A percentile compares a stretch with the other conserved stretches of the same genome.
Evolutionary conservation across 352 stramenopile species (phyloP).

Genomic region (Globisporangium ultimum): DNA sequence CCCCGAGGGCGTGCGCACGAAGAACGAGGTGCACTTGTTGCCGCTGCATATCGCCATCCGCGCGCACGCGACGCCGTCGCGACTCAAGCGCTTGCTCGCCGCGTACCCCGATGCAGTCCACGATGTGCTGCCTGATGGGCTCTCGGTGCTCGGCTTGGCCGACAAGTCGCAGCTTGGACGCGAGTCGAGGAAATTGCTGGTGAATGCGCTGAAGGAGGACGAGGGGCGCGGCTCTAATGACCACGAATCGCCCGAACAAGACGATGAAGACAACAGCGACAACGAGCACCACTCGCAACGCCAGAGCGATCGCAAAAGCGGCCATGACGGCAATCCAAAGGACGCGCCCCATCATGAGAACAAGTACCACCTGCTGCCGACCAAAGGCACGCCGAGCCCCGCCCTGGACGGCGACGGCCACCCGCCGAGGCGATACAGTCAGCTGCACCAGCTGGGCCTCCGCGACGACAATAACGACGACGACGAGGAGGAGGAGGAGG

Average conservation of each 20-base stretch:
- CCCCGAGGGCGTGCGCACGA: slow-evolving; percentile 47
- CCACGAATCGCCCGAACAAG: slow-evolving; percentile 15
- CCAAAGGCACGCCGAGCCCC: not conserved
- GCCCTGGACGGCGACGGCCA: not conserved
- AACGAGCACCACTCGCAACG: not conserved
- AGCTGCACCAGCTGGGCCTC: slow-evolving; percentile 2
- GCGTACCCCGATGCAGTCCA: slow-evolving; percentile 51
- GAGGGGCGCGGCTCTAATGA: too few species aligned
- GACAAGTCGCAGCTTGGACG: slow-evolving; percentile 34
- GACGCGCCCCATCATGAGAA: not conserved
- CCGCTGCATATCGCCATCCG: slow-evolving; percentile 82
- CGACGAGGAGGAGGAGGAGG: too few species aligned
- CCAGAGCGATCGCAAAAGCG: slow-evolving; percentile 22
- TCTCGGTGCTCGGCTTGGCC: slow-evolving; percentile 54
- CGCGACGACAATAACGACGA: slow-evolving; percentile 3
- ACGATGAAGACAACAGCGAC: slow-evolving; percentile 11
- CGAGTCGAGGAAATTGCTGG: slow-evolving; percentile 47
- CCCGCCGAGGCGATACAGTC: slow-evolving; percentile 1
- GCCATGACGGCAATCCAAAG: slow-evolving; percentile 11
- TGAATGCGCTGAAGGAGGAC: slow-evolving; percentile 9
- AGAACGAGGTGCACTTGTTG: slow-evolving; percentile 65
- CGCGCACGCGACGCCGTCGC: slow-evolving; percentile 36
- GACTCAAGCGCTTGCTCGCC: slow-evolving; percentile 47
- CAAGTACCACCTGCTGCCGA: slow-evolving; percentile 3
- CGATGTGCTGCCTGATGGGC: slow-evolving; percentile 38